Base-by-base conservation (phyloP, 139 green algal genomes). In the Volvox reticuliferus region DNA sequence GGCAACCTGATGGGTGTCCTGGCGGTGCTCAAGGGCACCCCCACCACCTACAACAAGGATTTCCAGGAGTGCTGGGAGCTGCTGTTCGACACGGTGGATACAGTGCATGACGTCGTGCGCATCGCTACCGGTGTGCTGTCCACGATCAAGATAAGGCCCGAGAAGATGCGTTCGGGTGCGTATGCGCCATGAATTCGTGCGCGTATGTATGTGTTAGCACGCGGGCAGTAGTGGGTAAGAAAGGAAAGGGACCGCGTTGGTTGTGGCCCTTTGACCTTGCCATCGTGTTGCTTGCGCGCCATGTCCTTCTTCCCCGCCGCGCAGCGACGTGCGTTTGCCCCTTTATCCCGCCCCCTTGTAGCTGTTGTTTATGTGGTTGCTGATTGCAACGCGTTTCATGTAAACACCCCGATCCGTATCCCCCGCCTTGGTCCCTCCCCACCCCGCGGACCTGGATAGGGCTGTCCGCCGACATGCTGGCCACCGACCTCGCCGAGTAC, bases 11-110 rank as follows among this genome's bases (percentile, higher is more conserved):
- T 94, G 19, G 98, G 97, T 37, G 85, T 99, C 65, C 76, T 99
- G 92, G 95, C 97, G 0, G 94, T 99, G 22, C 89, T 99, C 50
- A 99, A 99, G 94, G 97, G 97, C 88, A 97, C 97, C 0, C 98
- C 98, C 79, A 98, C 97, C 86, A 99, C 98, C 24, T 99, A 99
- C 95, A 99, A 99, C 96, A 99, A 99, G 92, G 98, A 99, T 96
- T 96, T 99, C 73, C 98, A 97, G 94, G 97, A 99, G 93, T 96
- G 94, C 86, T 98, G 97, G 97, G 95, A 98, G 91, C 93, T 99
- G 62, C 96, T 99, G 93, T 99, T 99, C 93, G 98, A 99, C 93
- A 97, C 96, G 19, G 96, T 99, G 65, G 98, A 99, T 92, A 99
- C 98, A 0, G 89, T 96, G 65, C 92, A 97, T 65, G 98, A 98